Conservation (phyloP, 2,329 filamentous ascomycete genomes). For the Ophiostoma tasmaniense region DNA sequence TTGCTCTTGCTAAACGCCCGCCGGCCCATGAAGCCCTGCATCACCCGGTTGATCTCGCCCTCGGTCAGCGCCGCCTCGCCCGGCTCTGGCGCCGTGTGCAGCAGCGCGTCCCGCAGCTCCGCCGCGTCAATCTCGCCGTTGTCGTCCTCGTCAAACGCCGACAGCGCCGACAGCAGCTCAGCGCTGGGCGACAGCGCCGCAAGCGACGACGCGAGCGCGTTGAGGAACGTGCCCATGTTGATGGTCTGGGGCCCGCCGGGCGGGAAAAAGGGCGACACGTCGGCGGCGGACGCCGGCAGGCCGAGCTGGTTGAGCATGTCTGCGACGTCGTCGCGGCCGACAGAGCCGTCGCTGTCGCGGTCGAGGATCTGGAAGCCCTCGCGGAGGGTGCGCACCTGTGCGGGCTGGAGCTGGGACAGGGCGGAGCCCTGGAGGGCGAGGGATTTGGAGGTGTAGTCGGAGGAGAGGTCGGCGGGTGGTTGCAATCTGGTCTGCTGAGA, state of each 20-base stretch:
- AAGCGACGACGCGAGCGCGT: constrained; percentile 66
- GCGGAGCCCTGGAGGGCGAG: constrained; percentile 37
- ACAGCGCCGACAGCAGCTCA: constrained; percentile 82
- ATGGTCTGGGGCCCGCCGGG: constrained; percentile 62
- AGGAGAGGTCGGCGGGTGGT: constrained; percentile 30
- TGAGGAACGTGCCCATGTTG: constrained; percentile 77
- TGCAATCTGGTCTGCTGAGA: constrained; percentile 22
- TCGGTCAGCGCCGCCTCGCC: constrained; percentile 58
- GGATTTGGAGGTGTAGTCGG: constrained; percentile 24
- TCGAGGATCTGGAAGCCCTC: constrained; percentile 94
- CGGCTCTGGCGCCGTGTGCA: constrained; percentile 71
- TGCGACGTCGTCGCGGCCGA: constrained; percentile 73
- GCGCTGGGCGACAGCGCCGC: constrained; percentile 64
- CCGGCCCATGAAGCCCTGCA: constrained; percentile 75
- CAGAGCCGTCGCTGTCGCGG: constrained; percentile 72
- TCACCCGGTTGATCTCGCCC: constrained; percentile 75
- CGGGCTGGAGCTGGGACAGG: constrained; percentile 65
- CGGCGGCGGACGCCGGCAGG: constrained; percentile 60
- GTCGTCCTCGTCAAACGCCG: constrained; percentile 92
- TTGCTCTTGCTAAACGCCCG: constrained; percentile 70
- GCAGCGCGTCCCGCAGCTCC: constrained; percentile 72
- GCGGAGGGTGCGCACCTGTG: constrained; percentile 77
- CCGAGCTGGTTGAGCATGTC: constrained; percentile 85
- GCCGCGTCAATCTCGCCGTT: constrained; percentile 81
- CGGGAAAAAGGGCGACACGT: constrained; percentile 77